These are phyloP conservation scores for Aspergillus novofumigatus DNA, from an alignment of 2,329 filamentous ascomycete species.

Conservation along the genomic window DNA sequence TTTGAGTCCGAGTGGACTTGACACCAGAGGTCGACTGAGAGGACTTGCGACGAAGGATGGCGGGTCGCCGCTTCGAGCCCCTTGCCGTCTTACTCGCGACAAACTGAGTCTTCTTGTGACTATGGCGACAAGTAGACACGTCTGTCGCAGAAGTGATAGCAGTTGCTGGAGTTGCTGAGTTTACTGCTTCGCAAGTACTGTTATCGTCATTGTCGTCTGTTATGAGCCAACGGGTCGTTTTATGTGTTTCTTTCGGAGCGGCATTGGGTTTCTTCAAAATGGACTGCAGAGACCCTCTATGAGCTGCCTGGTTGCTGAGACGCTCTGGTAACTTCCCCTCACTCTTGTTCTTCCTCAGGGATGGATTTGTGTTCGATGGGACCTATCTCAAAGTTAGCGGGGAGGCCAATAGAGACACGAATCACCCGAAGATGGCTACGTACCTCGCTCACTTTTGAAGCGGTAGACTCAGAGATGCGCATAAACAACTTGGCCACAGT, in stretches of 20 bases:
- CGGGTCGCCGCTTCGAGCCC: conserved; percentile 26
- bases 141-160: conserved; percentile 10
- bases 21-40: conserved; percentile 27
- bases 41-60: conserved; percentile 33
- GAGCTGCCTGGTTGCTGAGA: background rate
- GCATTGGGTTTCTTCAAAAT: conserved; percentile 38
- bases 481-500: conserved; percentile 43
- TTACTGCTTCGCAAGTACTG: conserved; percentile 24
- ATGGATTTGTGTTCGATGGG: background rate
- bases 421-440: background rate
- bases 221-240: conserved; percentile 30
- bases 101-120: conserved; percentile 26
- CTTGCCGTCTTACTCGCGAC: conserved; percentile 24
- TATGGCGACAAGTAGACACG: conserved; percentile 11
- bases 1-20: conserved; percentile 11
- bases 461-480: conserved; percentile 37
- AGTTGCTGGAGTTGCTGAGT: conserved; percentile 21
- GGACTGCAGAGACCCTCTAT: conserved; percentile 24
- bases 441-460: background rate
- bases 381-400: background rate
- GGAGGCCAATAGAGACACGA: background rate
- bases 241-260: conserved; percentile 20
- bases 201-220: conserved; percentile 20
- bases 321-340: background rate
- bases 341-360: background rate